Evolutionary conservation across 2,329 filamentous ascomycete genomes (phyloP), one percentile per base, ranked within the genome.

Genomic region (Ceratocystis harringtonii): DNA sequence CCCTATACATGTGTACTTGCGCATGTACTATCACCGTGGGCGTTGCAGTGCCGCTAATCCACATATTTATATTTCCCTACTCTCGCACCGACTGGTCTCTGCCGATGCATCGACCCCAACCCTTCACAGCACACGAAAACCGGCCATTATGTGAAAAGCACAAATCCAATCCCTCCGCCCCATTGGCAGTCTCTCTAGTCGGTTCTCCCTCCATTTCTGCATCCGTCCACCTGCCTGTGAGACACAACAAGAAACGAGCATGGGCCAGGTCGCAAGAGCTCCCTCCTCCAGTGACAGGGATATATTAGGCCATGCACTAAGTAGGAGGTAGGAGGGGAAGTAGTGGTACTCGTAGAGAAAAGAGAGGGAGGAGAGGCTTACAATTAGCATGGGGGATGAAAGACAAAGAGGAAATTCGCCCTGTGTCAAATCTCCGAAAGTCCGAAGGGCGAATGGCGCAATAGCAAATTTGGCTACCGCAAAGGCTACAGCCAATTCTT

Each of bases 381-480:
- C 36, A 25, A 44, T 12, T 17, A 64, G 32, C n/a, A 55, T 63
- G 45, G 36, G 28, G 25, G 12, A 17, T 48, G 48, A 17, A 28
- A 52, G 44, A 41, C 44, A 36, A 63, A 52, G 30, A 55, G 62
- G 48, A 64, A 58, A 32, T 64, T 48, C 44, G 36, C 62, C 62
- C 62, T 64, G 62, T 64, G 62, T 57, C 62, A 64, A 64, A 64
- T 64, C 50, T 48, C 62, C 62, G 62, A 64, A 64, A 28, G 44
- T 30, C 48, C 62, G 48, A 62, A 62, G 22, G 22, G 30, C 28
- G 30, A 62, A 62, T 64, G 62, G 62, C 50, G 62, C 61, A 62
- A 62, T 62, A 30, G 12, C 36, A 12, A 30, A 5, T 28, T 25
- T 22, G 30, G 55, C 32, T 15, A n/a, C 8, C 22, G 22, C 48